Conservation (phyloP, 768 basidiomycete genomes). For the Stropharia rugosoannulata region DNA sequence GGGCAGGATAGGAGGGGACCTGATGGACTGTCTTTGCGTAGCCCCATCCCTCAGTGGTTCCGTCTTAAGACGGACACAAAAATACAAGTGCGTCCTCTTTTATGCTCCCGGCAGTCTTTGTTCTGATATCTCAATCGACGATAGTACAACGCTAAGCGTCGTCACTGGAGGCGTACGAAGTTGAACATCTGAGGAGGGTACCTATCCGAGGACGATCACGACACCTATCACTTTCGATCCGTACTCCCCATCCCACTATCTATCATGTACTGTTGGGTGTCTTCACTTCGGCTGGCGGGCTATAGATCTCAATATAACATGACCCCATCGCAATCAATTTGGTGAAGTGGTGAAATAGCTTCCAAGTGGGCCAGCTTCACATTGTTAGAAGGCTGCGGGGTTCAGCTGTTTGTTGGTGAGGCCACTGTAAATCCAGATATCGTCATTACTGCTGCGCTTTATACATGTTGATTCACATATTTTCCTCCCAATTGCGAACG, state of each 20-base stretch:
- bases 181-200: constrained; percentile 76
- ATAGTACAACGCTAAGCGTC: constrained; percentile 92
- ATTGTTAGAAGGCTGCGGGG: no score
- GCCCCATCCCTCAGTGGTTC: constrained; percentile 99
- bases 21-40: constrained; percentile 26
- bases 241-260: constrained; percentile 6
- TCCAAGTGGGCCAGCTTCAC: no score
- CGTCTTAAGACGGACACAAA: constrained; percentile 95
- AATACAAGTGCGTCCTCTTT: constrained; percentile 65
- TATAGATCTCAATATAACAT: no score
- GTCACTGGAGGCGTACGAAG: constrained; percentile 99
- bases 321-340: no score
- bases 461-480: no score
- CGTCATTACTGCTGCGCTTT: no score
- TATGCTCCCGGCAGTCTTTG: not conserved
- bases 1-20: not conserved
- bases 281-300: no score
- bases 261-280: no score
- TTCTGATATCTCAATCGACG: constrained; percentile 1
- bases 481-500: no score
- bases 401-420: no score
- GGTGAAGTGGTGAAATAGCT: no score
- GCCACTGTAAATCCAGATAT: no score
- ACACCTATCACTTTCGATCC: not conserved
- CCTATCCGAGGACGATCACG: constrained; percentile 4